A percentile compares a stretch with the other conserved stretches of the same genome.
These are phyloP conservation scores for Podospora tetraspora DNA, from an alignment of 495 filamentous ascomycete species.

Conservation along the genomic window DNA sequence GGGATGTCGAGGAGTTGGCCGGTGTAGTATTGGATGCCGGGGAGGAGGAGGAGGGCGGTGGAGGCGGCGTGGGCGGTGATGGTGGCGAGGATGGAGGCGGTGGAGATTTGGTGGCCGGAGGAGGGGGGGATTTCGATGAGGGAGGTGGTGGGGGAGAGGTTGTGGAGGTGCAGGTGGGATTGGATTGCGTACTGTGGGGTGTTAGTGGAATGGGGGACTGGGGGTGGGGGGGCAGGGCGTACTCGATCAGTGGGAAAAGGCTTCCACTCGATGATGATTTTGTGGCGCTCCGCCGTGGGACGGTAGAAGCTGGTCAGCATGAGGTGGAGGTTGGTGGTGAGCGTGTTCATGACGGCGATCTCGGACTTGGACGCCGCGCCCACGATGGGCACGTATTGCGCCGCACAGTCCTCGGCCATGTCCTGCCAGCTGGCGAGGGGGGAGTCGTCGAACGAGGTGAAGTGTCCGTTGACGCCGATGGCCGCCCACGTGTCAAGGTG, in stretches of 20 bases:
- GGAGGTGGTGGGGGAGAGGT: slow-evolving; percentile 55
- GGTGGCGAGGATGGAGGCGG: slow-evolving; percentile 63
- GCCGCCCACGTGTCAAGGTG: slow-evolving; percentile 82
- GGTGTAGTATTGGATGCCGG: slow-evolving; percentile 89
- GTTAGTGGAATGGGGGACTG: background rate
- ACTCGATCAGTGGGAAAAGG: slow-evolving; percentile 88
- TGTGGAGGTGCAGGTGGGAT: slow-evolving; percentile 73
- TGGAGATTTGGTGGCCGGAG: slow-evolving; percentile 24
- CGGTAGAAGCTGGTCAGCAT: slow-evolving; percentile 86
- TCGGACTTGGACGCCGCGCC: slow-evolving; percentile 64
- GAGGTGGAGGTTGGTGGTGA: slow-evolving; percentile 85
- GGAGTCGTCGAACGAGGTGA: slow-evolving; percentile 64
- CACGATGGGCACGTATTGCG: slow-evolving; percentile 70
- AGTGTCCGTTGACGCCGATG: slow-evolving; percentile 86
- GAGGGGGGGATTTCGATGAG: slow-evolving; percentile 64
- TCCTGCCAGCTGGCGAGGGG: slow-evolving; percentile 70
- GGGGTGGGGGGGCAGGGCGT: slow-evolving; percentile 15
- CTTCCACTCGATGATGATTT: slow-evolving; percentile 84
- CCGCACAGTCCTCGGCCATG: slow-evolving; percentile 65
- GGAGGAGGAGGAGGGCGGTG: slow-evolving; percentile 75
- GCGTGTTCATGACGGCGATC: slow-evolving; percentile 83
- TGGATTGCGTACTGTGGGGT: slow-evolving; percentile 71
- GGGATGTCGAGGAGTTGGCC: slow-evolving; percentile 84
- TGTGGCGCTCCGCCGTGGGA: slow-evolving; percentile 63
- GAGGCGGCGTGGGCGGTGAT: slow-evolving; percentile 72